Evolutionary conservation across 2,329 filamentous ascomycete genomes (phyloP), one percentile per base, ranked within the genome.

Genomic region (Arthroderma sp.): DNA sequence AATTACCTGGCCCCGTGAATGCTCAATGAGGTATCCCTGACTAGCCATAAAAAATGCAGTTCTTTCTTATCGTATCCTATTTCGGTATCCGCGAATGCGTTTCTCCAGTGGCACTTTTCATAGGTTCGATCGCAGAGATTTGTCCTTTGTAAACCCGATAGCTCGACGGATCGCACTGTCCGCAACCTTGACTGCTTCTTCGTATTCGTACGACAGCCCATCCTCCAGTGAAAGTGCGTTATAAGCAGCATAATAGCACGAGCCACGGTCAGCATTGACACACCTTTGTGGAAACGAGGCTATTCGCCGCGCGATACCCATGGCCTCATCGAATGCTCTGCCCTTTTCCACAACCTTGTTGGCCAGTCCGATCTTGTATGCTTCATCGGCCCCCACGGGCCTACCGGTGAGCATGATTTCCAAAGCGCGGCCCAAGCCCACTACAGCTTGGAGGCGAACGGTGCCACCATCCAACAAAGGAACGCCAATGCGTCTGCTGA

Each of bases 381-480:
- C 73, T 50, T 78, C 73, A 11, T 64, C 51, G 0, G 73, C 73
- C 0, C 49, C 51, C 0, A 77, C 70, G 0, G 65, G 52, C 1
- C 72, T 58, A 0, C 75, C 74, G 0, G 74, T 77, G 4, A 78
- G 58, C 10, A 77, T 73, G 68, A 77, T 71, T 54, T 77, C 74
- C 44, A 77, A 49, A 0, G 74, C 73, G 2, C 71, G 55, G 0
- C 72, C 71, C 1, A 77, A 59, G 0, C 74, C 74, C 22, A 77
- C 57, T 38, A 75, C 63, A 1, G 63, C 64, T 46, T 70, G 71
- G 4, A 76, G 56, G 1, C 73, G 66, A 0, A 76, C 71, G 0
- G 73, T 76, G 1, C 73, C 74, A 5, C 69, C 68, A 29, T 68
- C 73, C 36, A 74, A 69, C 27, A 74, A 55, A 3, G 71, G 71